Percentiles rank a stretch among this genome's conserved stretches.
These are phyloP conservation scores for Debaryomyces hansenii DNA, from an alignment of 805 yeast species.

Conservation along the genomic window DNA sequence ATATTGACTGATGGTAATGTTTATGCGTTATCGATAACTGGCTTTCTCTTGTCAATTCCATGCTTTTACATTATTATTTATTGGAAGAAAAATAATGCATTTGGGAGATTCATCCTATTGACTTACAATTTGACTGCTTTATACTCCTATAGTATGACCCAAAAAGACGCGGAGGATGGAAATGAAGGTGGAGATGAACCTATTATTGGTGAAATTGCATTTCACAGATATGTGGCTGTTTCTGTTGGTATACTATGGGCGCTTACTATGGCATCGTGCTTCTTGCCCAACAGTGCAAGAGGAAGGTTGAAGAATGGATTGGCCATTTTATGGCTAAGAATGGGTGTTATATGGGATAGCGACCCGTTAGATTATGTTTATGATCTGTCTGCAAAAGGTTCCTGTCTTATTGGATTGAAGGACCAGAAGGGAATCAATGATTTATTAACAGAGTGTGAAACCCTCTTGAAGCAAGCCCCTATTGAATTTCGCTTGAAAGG, in stretches of 20 bases:
- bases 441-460: slow-evolving; percentile 59
- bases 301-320: slow-evolving; percentile 63
- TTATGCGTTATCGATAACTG: slow-evolving; percentile 48
- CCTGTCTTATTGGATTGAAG: slow-evolving; percentile 40
- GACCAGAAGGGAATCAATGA: slow-evolving; percentile 50
- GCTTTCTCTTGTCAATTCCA: slow-evolving; percentile 47
- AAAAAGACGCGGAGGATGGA: slow-evolving; percentile 54
- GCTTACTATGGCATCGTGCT: slow-evolving; percentile 58
- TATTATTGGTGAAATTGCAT: slow-evolving; percentile 68
- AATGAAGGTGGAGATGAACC: slow-evolving; percentile 74
- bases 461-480: slow-evolving; percentile 67
- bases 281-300: slow-evolving; percentile 78
- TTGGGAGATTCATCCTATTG: slow-evolving; percentile 67
- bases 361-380: slow-evolving; percentile 60
- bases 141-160: slow-evolving; percentile 68
- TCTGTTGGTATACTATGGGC: slow-evolving; percentile 78
- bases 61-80: slow-evolving; percentile 59
- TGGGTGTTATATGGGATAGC: slow-evolving; percentile 79
- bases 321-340: slow-evolving; percentile 70
- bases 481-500: slow-evolving; percentile 76
- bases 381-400: slow-evolving; percentile 17
- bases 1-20: slow-evolving; percentile 54
- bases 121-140: slow-evolving; percentile 79
- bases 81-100: slow-evolving; percentile 65
- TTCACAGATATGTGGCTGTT: slow-evolving; percentile 75